Evolutionary conservation across 1,284 basidiomycete species (phyloP), one percentile per base, ranked within the genome.

Genomic region (Marasmius sp.): DNA sequence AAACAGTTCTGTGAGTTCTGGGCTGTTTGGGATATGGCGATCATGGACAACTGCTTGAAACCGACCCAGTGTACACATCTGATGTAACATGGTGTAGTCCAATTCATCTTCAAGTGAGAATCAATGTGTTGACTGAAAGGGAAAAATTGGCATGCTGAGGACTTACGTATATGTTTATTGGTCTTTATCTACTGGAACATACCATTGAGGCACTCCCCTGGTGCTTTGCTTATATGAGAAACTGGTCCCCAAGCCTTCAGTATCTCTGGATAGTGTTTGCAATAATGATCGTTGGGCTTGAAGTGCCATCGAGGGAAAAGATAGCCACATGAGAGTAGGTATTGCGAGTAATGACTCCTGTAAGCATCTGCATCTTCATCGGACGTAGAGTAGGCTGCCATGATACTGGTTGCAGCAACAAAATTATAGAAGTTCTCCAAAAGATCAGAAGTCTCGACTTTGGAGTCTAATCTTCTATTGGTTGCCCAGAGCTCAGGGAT

Each of bases 201-300:
- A n/a, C 75, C 74, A 70, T 76, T 76, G 33, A 70, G 47, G 20
- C 64, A 65, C 61, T 77, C 75, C 37, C 67, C 69, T 12, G 67
- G 64, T 65, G 74, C 74, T 59, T 75, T 72, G 64, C 70, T 71
- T 1, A 73, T 48, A 14, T 52, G 9, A 34, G 66, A 43, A 16
- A 75, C 57, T 43, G 75, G 75, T 16, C 75, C 75, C 73, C 73
- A 77, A 53, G 65, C 70, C 59, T 72, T 72, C 12, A 77, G 55
- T 1, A 70, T 58, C 8, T 65, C 67, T 2, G 57, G 62, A 66
- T 72, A 70, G 53, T 77, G 76, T 71, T 74, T 72, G 16, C 73
- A 74, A 64, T 69, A 76, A 59, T 78, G 77, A 61, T 76, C 74
- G 62, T 77, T 77, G 27, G 76, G 75, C 37, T 62, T 55, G 4